Evolutionary conservation across 805 yeast genomes (phyloP).

Genomic region (Lipomyces sp.): DNA sequence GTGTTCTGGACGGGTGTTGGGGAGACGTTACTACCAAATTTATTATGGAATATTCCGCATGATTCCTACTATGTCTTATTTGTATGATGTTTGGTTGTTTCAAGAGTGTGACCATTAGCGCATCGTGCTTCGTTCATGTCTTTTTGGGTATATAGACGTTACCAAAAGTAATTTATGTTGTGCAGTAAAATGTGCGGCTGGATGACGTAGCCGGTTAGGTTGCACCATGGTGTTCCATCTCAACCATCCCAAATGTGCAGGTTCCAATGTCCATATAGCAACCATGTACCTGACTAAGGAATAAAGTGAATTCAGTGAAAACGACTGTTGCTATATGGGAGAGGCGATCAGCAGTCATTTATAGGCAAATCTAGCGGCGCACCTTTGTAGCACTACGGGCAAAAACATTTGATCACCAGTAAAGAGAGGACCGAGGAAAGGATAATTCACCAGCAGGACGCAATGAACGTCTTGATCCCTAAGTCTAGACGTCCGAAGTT

Average conservation of each 20-base stretch:
- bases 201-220: too few species aligned
- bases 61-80: not conserved
- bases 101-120: not conserved
- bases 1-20: not conserved
- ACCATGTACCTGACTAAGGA: too few species aligned
- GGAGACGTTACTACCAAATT: not conserved
- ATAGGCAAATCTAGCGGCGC: not conserved
- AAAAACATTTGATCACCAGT: not conserved
- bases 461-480: conserved; percentile 30
- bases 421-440: not conserved
- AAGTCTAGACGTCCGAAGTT: conserved; percentile 58
- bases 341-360: too few species aligned
- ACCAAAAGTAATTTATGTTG: not conserved
- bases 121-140: not conserved
- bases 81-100: not conserved
- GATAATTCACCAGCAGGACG: not conserved
- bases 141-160: not conserved
- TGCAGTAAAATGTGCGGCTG: too few species aligned
- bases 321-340: too few species aligned
- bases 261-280: too few species aligned
- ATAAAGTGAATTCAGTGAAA: too few species aligned
- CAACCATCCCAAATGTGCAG: too few species aligned
- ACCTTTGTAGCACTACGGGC: not conserved
- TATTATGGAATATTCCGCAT: not conserved
- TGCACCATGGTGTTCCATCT: too few species aligned